Base-by-base conservation (phyloP, 176 grass and related monocot species). In the barley (Hordeum vulgare) region DNA sequence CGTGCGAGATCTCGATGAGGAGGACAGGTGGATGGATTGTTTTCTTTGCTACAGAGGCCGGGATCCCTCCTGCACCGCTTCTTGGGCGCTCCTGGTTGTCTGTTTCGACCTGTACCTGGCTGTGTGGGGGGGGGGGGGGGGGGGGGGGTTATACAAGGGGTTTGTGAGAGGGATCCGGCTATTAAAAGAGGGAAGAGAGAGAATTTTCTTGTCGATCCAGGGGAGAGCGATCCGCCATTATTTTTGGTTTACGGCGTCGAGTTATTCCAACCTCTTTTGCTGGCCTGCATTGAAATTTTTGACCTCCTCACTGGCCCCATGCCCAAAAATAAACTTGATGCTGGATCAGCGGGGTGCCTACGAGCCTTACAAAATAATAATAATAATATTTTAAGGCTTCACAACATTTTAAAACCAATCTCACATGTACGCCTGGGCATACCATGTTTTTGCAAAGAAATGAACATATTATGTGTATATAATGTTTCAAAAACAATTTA, bases 1-100 rank as follows among this genome's bases (percentile, higher is more conserved):
- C 79, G 28, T 11, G 53, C 53, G 67, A 57, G 83, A 82, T 78
- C 83, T 90, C 66, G 76, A 35, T 41, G 71, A n/a, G 49, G 61
- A 15, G 40, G 70, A 74, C 12, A 17, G 75, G 54, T 58, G 65
- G 66, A 40, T 12, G 61, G 39, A 23, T 35, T 66, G 62, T 51
- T 51, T 51, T 51, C 15, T 58, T 25, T 15, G 61, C 72, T 15
- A 65, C 70, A 7, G 69, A 66, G 62, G 24, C 13, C 53, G 58
- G 79, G 88, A 86, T 90, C 7, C 41, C 70, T 49, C 33, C 47
- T 63, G 20, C 58, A 39, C 70, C 20, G 57, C 56, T 29, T n/a
- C 77, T 64, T 62, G 69, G 81, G n/a, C 21, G 60, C 80, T 74
- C 60, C 77, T 57, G 44, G 18, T 39, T 81, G 58, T 56, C 77